phyloP scores from a whole-genome alignment of 1,139 yeast genomes.

The Yarrowia galli region DNA sequence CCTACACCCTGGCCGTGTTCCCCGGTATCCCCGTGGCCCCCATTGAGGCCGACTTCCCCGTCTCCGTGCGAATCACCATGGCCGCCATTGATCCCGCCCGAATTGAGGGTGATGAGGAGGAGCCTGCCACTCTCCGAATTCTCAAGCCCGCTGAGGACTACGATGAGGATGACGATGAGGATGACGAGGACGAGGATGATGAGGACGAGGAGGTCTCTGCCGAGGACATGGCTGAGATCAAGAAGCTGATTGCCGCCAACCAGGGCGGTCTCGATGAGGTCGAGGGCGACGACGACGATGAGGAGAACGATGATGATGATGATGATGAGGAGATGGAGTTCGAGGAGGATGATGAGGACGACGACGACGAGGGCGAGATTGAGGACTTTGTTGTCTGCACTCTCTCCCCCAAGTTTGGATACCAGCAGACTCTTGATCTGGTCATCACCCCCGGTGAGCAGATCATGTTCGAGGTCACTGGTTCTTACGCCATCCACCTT shows the following conservation, averaged over 20 bases:
- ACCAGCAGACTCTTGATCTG: constrained; percentile 89
- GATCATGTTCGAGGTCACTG: constrained; percentile 91
- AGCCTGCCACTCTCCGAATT: constrained; percentile 88
- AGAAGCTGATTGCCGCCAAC: constrained; percentile 43
- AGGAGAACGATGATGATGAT: constrained; percentile 47
- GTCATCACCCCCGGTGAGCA: constrained; percentile 94
- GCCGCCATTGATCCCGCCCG: constrained; percentile 93
- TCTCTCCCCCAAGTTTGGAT: constrained; percentile 76
- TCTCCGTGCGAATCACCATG: constrained; percentile 87
- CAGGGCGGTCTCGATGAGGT: constrained; percentile 56
- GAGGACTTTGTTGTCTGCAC: constrained; percentile 89
- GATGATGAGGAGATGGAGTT: constrained; percentile 50
- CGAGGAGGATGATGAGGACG: constrained; percentile 60
- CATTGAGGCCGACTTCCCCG: constrained; percentile 82
- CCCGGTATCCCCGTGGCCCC: constrained; percentile 92
- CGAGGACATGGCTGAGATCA: constrained; percentile 35
- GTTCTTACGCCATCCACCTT: constrained; percentile 90
- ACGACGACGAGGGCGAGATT: constrained; percentile 67
- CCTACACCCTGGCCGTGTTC: constrained; percentile 80
- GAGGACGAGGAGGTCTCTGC: constrained; percentile 51
- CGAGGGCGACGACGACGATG: constrained; percentile 49
- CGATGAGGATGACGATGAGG: constrained; percentile 63
- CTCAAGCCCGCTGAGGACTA: constrained; percentile 72
- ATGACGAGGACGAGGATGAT: constrained; percentile 59
- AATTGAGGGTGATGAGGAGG: constrained; percentile 72